Conservation (phyloP, 441 rosid genomes). For the Capsella rubella region DNA sequence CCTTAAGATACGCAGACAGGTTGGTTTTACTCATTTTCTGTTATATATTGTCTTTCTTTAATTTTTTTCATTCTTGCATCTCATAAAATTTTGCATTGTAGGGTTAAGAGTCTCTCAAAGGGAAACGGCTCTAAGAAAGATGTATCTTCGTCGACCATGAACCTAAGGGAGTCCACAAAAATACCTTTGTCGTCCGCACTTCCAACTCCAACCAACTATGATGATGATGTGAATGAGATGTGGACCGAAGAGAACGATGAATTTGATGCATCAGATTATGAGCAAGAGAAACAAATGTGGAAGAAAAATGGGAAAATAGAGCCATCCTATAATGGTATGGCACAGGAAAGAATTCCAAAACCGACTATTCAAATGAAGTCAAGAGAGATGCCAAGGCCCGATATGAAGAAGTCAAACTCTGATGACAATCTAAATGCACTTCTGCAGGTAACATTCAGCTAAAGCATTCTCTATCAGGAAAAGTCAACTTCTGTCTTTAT, state of each 20-base stretch:
- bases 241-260: slow-evolving; percentile 88
- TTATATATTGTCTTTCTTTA: not conserved
- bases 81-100: slow-evolving; percentile 42
- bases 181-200: slow-evolving; percentile 68
- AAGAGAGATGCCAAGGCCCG: slow-evolving; percentile 57
- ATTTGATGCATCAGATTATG: slow-evolving; percentile 73
- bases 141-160: slow-evolving; percentile 67
- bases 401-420: slow-evolving; percentile 48
- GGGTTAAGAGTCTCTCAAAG: slow-evolving; percentile 99
- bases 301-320: slow-evolving; percentile 77
- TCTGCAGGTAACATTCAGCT: slow-evolving; percentile 56
- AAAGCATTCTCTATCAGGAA: slow-evolving; percentile 4
- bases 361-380: slow-evolving; percentile 49
- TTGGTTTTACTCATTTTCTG: slow-evolving; percentile 31
- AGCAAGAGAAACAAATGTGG: slow-evolving; percentile 72
- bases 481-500: not conserved
- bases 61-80: not conserved
- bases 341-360: slow-evolving; percentile 68
- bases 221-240: slow-evolving; percentile 70
- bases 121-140: slow-evolving; percentile 91
- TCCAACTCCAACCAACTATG: slow-evolving; percentile 63
- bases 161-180: slow-evolving; percentile 77
- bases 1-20: slow-evolving; percentile 95
- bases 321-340: slow-evolving; percentile 50
- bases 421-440: slow-evolving; percentile 73